Evolutionary conservation across 2,329 filamentous ascomycete genomes (phyloP), one percentile per base, ranked within the genome.

Genomic region (Periconia digitata): DNA sequence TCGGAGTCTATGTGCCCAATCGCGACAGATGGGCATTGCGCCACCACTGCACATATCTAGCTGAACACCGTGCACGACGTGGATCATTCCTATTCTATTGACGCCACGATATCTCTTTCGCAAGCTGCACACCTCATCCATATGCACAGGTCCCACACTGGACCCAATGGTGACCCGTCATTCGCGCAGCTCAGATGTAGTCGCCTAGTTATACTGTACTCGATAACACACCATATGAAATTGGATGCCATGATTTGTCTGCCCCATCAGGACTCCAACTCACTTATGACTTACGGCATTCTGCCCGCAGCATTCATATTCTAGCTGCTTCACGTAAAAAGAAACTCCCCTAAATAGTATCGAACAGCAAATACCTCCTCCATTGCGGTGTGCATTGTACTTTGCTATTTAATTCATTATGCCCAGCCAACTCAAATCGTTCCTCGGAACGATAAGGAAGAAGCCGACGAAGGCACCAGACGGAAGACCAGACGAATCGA

Each of bases 381-480:
- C n/a, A 12, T 32, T 10, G 10, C 8, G 27, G 12, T 32, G 27
- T 32, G 27, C 27, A 12, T 13, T 10, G 27, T 32, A 15, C 8
- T 32, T 32, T 32, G 4, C n/a, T 32, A 32, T 32, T 3, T 12
- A 5, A 10, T 32, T 32, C 55, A 62, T 16, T 17, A 66, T 68
- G 65, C 55, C 62, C 36, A 49, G 66, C 22, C 71, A 73, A 58
- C 51, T 79, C 32, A 74, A 71, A 49, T 67, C 69, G 8, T 56
- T 79, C 17, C 57, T 80, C 37, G 73, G 72, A 22, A 70, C 69
- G 20, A 77, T 80, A 51, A 73, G 70, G 53, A 70, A 70, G 49
- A 78, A 76, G 63, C 76, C 78, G 21, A 64, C 72, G 1, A 67
- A 63, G 45, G 74, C 77, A 34, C 75, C 77, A 40, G 78, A 80